Base-by-base conservation (phyloP, 2,329 filamentous ascomycete genomes). In the Neocucurbitaria cava region DNA sequence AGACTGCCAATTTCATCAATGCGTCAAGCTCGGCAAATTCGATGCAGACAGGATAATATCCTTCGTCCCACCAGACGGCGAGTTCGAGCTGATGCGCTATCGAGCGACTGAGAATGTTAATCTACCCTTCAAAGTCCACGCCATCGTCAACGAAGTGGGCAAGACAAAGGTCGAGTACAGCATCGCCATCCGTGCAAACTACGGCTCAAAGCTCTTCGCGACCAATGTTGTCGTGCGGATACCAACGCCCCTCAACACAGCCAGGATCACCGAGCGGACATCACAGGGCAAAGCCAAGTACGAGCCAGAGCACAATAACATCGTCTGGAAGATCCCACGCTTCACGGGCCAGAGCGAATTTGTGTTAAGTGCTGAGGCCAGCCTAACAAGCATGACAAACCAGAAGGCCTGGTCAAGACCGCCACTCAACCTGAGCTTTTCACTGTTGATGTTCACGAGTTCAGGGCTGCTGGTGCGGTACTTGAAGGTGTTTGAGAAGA, bases 401-500 rank as follows among this genome's bases (percentile, higher is more conserved):
- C 93, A 98, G 76, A 96, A 96, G 73, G 91, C 92, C 3, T 99
- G 95, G 96, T 96, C 91, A 65, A 84, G 95, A 49, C 96, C 96
- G 44, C 95, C 95, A 3, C 80, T 99, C 58, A 97, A 88, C 77
- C 80, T 99, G 76, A 95, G 87, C 77, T 99, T 99, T 72, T 95
- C 90, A 60, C 78, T 99, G 69, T 83, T 99, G 69, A 99, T 99
- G 96, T 99, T 99, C 74, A 99, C 95, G 18, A 96, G 92, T 73
- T 96, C 90, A 0, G 95, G 95, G 0, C 75, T 99, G 72, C 74
- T 99, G 61, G 95, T 99, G 52, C 83, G 96, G 45, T 99, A 99
- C 76, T 79, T 99, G 53, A 99, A 99, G 79, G 95, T 99, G 1
- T 99, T 99, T 80, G 95, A 99, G 81, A 99, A 99, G 87, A 95